Evolutionary conservation across 108 stramenopile genomes (phyloP).

Genomic region (Epithemia pelagica): DNA sequence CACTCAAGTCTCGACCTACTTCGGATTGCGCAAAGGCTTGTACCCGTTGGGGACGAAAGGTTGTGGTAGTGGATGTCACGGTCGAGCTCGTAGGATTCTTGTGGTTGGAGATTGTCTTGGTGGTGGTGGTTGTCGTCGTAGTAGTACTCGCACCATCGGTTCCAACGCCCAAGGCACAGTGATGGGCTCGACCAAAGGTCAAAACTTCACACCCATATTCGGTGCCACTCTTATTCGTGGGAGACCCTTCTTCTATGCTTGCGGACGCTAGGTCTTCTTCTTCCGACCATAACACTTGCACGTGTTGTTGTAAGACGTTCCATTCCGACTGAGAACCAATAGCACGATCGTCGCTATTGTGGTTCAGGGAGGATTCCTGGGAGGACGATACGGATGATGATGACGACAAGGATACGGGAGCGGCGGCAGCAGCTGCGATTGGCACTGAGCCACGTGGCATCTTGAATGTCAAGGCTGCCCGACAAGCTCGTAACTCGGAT

Average conservation of each 20-base stretch:
- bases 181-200: slow-evolving; percentile 71
- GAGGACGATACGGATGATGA: not conserved
- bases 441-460: not conserved
- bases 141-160: slow-evolving; percentile 6
- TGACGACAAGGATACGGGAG: not conserved
- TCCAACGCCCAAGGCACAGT: slow-evolving; percentile 63
- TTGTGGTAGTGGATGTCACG: slow-evolving; percentile 2
- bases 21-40: slow-evolving; percentile 42
- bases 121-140: no score
- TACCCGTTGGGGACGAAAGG: slow-evolving; percentile 44
- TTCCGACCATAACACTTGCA: not conserved
- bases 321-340: not conserved
- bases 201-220: slow-evolving; percentile 61
- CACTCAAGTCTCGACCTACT: slow-evolving; percentile 38
- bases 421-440: no score
- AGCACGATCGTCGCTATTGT: not conserved
- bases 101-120: slow-evolving; percentile 1
- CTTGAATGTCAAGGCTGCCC: not conserved
- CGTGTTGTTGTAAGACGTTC: not conserved
- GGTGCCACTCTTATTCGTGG: not conserved
- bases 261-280: not conserved
- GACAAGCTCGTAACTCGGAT: slow-evolving; percentile 35
- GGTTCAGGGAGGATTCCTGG: no score
- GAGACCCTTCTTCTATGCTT: no score
- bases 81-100: not conserved